A percentile compares a stretch with the other conserved stretches of the same genome.
phyloP scores from a whole-genome alignment of 495 filamentous ascomycete genomes.

The Talaromyces adpressus region DNA sequence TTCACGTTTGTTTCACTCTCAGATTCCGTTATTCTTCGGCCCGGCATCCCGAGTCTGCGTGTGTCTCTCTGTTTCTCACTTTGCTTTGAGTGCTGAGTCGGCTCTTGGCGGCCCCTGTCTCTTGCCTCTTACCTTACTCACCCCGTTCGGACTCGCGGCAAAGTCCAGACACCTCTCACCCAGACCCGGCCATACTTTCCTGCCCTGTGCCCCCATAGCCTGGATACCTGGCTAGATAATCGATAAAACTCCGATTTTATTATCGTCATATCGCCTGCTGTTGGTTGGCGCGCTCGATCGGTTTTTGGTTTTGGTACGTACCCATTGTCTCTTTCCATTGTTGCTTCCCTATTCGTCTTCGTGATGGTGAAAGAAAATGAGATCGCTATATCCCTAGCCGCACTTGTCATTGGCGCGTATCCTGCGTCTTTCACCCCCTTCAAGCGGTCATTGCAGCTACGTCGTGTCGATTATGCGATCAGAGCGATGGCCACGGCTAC shows the following conservation, averaged over 20 bases:
- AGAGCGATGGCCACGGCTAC: neutral
- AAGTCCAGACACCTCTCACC: neutral
- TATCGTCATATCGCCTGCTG: neutral
- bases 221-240: neutral
- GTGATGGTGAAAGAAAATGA: neutral
- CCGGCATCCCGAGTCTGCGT: neutral
- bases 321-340: neutral
- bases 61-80: neutral
- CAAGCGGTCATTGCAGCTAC: neutral
- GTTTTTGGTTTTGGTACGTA: neutral
- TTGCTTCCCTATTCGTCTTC: neutral
- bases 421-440: neutral
- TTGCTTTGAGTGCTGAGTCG: neutral
- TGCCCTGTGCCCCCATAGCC: neutral
- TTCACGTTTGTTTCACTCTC: neutral
- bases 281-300: neutral
- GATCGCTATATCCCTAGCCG: neutral
- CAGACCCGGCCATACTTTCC: neutral
- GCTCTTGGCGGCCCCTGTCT: neutral
- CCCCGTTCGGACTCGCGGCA: neutral
- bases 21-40: neutral
- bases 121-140: neutral
- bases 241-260: neutral
- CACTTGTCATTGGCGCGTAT: neutral
- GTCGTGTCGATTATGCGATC: neutral